A percentile compares a stretch with the other conserved stretches of the same genome.
Evolutionary conservation across 2,329 filamentous ascomycete genomes (phyloP).

Genomic region (Nannizziopsis arthrosporioides): DNA sequence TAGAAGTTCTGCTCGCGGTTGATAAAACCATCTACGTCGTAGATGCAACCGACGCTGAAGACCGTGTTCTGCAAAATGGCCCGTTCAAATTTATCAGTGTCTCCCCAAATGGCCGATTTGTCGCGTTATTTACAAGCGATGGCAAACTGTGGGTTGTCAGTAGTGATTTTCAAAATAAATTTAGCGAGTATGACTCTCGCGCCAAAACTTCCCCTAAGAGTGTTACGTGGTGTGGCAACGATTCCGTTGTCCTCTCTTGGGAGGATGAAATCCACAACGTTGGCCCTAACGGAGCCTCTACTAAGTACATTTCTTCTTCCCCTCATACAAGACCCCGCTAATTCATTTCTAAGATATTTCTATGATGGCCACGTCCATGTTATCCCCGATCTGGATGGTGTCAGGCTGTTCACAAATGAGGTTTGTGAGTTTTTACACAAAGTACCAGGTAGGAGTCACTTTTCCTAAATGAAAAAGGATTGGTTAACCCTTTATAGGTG

Average conservation of each 20-base stretch:
- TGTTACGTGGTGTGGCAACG: conserved; percentile 91
- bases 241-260: conserved; percentile 88
- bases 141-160: conserved; percentile 87
- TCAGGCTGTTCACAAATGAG: conserved; percentile 79
- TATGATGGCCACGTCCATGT: conserved; percentile 89
- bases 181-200: conserved; percentile 83
- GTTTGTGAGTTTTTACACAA: conserved; percentile 97
- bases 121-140: conserved; percentile 73
- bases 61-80: conserved; percentile 79
- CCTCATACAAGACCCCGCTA: neutral
- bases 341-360: conserved; percentile 50
- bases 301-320: conserved; percentile 35
- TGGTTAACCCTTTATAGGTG: conserved; percentile 36
- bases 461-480: neutral
- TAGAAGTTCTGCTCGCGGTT: conserved; percentile 83
- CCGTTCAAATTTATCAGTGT: conserved; percentile 85
- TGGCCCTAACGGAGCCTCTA: conserved; percentile 66
- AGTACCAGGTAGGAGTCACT: conserved; percentile 50
- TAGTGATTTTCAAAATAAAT: conserved; percentile 82
- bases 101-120: conserved; percentile 79
- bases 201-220: conserved; percentile 76
- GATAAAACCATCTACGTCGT: conserved; percentile 73
- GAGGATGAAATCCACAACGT: conserved; percentile 95
- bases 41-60: conserved; percentile 81
- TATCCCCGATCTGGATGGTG: conserved; percentile 77